Conservation (phyloP, 2,329 filamentous ascomycete species). For the Fusarium sp. region DNA sequence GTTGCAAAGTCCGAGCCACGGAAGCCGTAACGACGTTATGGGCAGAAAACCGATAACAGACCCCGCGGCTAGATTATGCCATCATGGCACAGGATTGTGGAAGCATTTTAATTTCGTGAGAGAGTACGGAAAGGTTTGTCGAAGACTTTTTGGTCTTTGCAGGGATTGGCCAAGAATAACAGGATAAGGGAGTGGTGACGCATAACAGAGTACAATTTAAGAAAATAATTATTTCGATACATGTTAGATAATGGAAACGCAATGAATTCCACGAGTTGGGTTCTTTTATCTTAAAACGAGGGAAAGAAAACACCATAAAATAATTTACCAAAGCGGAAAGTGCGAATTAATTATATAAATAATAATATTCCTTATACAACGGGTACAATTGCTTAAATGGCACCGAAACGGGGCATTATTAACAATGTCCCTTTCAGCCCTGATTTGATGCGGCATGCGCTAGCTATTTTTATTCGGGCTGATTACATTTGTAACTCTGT, state of each 20-base stretch:
- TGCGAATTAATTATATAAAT: rapidly evolving
- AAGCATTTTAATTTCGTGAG: background rate
- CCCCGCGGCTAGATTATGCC: background rate
- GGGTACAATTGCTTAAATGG: background rate
- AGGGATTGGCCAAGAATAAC: background rate
- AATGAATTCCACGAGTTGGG: background rate
- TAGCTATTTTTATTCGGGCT: background rate
- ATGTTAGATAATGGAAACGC: background rate
- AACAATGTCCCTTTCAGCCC: background rate
- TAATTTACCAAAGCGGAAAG: background rate
- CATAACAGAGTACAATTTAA: no score
- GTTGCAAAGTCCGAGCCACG: background rate
- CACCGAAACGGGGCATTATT: background rate
- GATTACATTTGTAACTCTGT: background rate
- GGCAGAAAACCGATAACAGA: background rate
- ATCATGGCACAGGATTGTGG: background rate
- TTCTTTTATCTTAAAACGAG: no score
- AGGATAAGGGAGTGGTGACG: background rate
- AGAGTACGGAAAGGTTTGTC: slow-evolving; percentile 1
- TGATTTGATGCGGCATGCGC: background rate
- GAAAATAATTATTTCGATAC: background rate
- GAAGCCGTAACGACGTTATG: background rate
- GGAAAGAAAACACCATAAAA: background rate
- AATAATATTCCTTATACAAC: background rate
- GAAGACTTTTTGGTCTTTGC: slow-evolving; percentile 1